These are phyloP conservation scores for Colletotrichum tamarilloi DNA, from an alignment of 2,329 filamentous ascomycete species.

Conservation along the genomic window DNA sequence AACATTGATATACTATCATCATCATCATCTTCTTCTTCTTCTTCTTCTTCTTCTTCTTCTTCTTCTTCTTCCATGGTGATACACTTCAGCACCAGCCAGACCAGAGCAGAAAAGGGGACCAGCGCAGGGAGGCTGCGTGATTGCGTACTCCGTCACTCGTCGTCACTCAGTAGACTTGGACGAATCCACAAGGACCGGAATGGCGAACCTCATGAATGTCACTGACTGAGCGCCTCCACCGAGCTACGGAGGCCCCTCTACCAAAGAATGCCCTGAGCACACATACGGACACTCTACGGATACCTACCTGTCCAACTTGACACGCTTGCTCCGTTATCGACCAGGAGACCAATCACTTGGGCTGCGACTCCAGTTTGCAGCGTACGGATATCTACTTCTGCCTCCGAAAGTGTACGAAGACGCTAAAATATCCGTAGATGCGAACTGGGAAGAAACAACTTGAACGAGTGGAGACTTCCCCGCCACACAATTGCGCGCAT, in stretches of 20 bases:
- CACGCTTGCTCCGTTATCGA: neutral
- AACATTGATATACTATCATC: too few species aligned
- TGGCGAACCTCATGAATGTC: neutral
- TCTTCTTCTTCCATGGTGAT: neutral
- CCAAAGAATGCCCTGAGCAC: neutral
- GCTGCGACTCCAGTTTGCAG: neutral
- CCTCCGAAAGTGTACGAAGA: neutral
- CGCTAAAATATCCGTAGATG: neutral
- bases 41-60: too few species aligned
- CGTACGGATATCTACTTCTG: neutral
- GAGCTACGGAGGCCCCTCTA: neutral
- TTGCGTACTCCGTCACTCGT: neutral
- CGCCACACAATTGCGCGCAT: neutral
- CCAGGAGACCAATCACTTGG: neutral
- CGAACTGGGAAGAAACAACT: neutral
- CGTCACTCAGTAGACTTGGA: neutral
- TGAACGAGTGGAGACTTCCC: neutral
- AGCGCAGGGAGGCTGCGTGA: neutral
- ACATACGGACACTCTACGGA: neutral
- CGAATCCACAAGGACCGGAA: neutral
- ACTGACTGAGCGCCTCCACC: conserved; percentile 7
- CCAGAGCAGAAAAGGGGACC: neutral
- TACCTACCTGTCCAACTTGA: too few species aligned
- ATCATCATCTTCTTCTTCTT: too few species aligned
- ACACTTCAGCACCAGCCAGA: neutral